Evolutionary conservation across 1,139 yeast genomes (phyloP).

Genomic region (Taphrina flavorubra): DNA sequence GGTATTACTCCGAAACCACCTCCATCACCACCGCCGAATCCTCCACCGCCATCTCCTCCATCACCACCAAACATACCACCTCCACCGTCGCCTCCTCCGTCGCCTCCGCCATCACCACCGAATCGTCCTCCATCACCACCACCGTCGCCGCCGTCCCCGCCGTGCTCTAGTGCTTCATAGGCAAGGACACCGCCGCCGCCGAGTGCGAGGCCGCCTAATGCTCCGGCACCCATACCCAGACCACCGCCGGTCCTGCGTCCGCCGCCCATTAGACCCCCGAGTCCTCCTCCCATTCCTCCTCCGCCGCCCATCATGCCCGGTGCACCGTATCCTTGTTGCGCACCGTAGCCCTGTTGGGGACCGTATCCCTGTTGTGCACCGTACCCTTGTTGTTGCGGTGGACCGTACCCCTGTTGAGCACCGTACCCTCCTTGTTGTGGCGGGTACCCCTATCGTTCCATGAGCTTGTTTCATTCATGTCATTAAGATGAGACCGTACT

Average conservation of each 20-base stretch:
- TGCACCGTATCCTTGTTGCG: not conserved
- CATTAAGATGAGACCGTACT: not conserved
- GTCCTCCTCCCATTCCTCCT: not conserved
- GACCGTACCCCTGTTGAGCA: conserved; percentile 6
- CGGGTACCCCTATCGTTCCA: not conserved
- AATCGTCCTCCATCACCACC: conserved; percentile 16
- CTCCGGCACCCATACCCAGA: conserved; percentile 12
- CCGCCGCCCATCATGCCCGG: conserved; percentile 12
- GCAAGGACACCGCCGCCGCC: conserved; percentile 28
- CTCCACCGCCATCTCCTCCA: conserved; percentile 32
- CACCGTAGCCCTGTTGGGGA: not conserved
- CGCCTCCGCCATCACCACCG: conserved; percentile 25
- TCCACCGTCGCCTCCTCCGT: conserved; percentile 4
- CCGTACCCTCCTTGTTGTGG: conserved; percentile 9
- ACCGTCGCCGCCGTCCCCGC: conserved; percentile 16
- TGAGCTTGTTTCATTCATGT: not conserved
- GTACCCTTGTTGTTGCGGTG: conserved; percentile 8
- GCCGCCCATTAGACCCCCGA: conserved; percentile 8
- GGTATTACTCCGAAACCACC: conserved; percentile 11
- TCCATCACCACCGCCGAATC: conserved; percentile 21
- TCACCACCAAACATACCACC: conserved; percentile 22
- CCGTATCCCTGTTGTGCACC: not conserved
- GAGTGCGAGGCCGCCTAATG: conserved; percentile 23
- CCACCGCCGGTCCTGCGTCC: conserved; percentile 20
- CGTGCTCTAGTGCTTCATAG: conserved; percentile 16